Base-by-base conservation (phyloP, 2,329 filamentous ascomycete genomes). In the Penicillium sp. region DNA sequence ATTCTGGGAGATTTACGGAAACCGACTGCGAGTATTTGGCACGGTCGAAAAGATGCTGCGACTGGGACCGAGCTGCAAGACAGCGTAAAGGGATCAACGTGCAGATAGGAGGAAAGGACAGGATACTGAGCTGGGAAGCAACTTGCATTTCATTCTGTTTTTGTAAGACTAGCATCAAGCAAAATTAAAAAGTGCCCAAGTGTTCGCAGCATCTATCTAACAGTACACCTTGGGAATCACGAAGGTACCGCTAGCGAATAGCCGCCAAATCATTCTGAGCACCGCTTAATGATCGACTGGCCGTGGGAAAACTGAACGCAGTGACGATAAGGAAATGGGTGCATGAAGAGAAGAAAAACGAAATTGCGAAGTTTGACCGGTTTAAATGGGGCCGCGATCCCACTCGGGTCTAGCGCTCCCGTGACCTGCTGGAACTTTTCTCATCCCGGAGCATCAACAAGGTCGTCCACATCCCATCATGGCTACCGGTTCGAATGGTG, bases 171-270 rank as follows among this genome's bases (percentile, higher is more conserved):
- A n/a, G 6, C 6, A 13, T 14, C 13, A 25, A 42, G 18, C 17
- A 13, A 20, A 26, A 27, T 20, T 5, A 22, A 3, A 28, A 17
- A 35, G 38, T 47, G 40, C 30, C 20, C 38, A 32, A 42, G 56
- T 95, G 85, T 94, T 66, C 75, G 83, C 86, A 87, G 80, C 79
- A 79, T 78, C 88, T 94, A 95, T 95, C 88, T 94, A 95, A 90
- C 87, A 76, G 83, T 80, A 82, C 78, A 75, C 84, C 82, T 85
- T 86, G 79, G 65, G 61, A 48, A 42, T 48, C 41, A 69, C 69
- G 77, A 85, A 88, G 86, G 85, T 82, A 82, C 85, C 79, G 88
- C 85, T 95, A 95, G 89, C 89, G 89, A 88, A 94, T 88, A 88
- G 85, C 85, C 84, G 83, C 84, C 85, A 84, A 81, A 69, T 84